Evolutionary conservation across 1,139 yeast genomes (phyloP), one percentile per base, ranked within the genome.

Genomic region (Saccharomyces hybrid): DNA sequence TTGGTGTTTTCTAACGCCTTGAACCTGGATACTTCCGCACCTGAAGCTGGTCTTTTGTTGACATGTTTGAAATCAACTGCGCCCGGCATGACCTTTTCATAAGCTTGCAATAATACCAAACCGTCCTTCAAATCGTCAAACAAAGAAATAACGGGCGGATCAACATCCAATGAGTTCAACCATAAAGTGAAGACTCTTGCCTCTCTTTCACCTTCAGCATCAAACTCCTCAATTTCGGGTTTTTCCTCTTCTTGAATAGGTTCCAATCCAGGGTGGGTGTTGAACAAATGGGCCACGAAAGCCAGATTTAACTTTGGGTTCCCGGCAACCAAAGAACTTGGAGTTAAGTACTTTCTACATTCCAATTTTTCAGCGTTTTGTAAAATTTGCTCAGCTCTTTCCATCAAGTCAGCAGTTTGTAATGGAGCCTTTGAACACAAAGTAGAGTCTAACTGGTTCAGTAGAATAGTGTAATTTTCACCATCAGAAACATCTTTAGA

Each of bases 201-300:
- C 75, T 93, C 99, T 75, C 99, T 86, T 75, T 93, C 99, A 59
- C 99, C 99, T 75, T 95, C 99, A 16, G 99, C 99, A 70, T 93
- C 99, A 67, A 95, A 93, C 63, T 90, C 99, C 68, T 82, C 86
- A 63, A 91, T 88, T 67, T 86, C 95, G 28, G 88, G 86, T 66
- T 84, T 86, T 70, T 93, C 99, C 57, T 79, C 82, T 72, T 93
- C 99, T 68, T 89, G 95, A 61, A 93, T 82, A 58, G 99, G 98
- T 59, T 90, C 98, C 65, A 93, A 80, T 52, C 99, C 98, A 52
- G 99, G 99, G 67, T 89, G 84, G 3, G 96, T 91, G 75, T 93
- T 93, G 79, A 93, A 93, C 69, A 93, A 78, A 70, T 93, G 95
- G 47, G 99, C 99, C 56, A 93, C 98, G 71, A 93, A 93, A 1